Conservation (phyloP, 2,329 filamentous ascomycete species). For the Verticillium dahliae region DNA sequence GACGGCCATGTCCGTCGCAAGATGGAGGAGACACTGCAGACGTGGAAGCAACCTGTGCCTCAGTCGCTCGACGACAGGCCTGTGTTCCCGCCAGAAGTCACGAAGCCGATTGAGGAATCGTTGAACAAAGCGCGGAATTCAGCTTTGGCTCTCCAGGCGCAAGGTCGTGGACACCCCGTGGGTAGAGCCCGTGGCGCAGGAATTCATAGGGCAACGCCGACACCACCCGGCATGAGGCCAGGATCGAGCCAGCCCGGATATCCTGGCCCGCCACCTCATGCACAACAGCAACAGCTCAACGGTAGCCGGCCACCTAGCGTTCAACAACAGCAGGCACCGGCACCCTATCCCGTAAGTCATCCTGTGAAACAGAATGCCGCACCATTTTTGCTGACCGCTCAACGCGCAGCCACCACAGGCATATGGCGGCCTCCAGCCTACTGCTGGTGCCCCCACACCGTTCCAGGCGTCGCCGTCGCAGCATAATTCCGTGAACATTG, state of each 20-base stretch:
- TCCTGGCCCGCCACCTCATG: slow-evolving; percentile 27
- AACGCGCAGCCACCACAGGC: neutral
- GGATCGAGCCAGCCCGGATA: slow-evolving; percentile 24
- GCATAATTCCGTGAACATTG: slow-evolving; percentile 19
- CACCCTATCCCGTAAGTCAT: slow-evolving; percentile 1
- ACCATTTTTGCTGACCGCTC: neutral
- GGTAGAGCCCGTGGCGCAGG: slow-evolving; percentile 19
- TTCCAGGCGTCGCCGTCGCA: neutral
- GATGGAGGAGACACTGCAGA: slow-evolving; percentile 95
- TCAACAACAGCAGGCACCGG: slow-evolving; percentile 5
- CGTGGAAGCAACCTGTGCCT: slow-evolving; percentile 95
- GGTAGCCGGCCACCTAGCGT: slow-evolving; percentile 16
- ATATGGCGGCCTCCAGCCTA: neutral
- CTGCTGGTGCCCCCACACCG: neutral
- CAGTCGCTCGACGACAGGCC: slow-evolving; percentile 89
- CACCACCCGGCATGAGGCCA: slow-evolving; percentile 52
- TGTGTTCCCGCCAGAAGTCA: slow-evolving; percentile 83
- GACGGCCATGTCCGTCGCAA: slow-evolving; percentile 77
- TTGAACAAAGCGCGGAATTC: slow-evolving; percentile 72
- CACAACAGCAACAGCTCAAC: slow-evolving; percentile 20
- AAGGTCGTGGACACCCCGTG: slow-evolving; percentile 16
- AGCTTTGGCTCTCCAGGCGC: slow-evolving; percentile 44
- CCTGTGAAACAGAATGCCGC: neutral
- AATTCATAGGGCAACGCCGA: slow-evolving; percentile 67
- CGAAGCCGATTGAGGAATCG: slow-evolving; percentile 87